A percentile compares a stretch with the other conserved stretches of the same genome.
Evolutionary conservation across 1,284 basidiomycete species (phyloP).

Genomic region (Pseudozyma thailandica): DNA sequence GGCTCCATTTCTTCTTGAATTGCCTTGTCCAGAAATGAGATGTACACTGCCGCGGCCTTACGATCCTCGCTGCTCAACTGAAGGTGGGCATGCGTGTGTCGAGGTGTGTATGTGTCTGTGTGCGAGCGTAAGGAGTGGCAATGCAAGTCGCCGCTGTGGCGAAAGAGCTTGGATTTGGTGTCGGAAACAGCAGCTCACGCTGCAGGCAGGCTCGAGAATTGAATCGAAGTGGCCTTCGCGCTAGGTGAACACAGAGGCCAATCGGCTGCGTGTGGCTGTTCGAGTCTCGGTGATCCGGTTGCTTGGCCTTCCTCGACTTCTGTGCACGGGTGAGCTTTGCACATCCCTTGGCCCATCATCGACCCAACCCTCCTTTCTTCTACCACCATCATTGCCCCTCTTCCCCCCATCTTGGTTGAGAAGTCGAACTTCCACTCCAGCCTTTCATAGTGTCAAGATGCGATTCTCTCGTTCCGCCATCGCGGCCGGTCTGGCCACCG

Average conservation of each 20-base stretch:
- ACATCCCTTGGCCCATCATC: slow-evolving; percentile 3
- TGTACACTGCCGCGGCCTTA: not conserved
- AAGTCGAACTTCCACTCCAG: slow-evolving; percentile 10
- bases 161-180: not conserved
- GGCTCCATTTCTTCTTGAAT: slow-evolving; percentile 10
- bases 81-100: not conserved
- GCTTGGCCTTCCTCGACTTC: not conserved
- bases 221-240: too few species aligned
- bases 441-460: slow-evolving; percentile 24
- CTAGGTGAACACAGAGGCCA: too few species aligned
- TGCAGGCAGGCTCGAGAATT: too few species aligned
- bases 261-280: too few species aligned
- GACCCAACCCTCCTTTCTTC: not conserved
- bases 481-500: slow-evolving; percentile 51
- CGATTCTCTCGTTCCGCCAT: slow-evolving; percentile 51
- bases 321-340: not conserved
- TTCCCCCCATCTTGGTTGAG: slow-evolving; percentile 12
- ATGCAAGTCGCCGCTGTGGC: too few species aligned
- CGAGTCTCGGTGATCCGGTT: too few species aligned
- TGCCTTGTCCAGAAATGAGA: not conserved
- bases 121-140: too few species aligned
- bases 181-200: too few species aligned
- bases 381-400: slow-evolving; percentile 3
- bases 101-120: not conserved
- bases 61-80: not conserved